Evolutionary conservation across 345 rosid species (phyloP).

Genomic region (Syzygium aromaticum): DNA sequence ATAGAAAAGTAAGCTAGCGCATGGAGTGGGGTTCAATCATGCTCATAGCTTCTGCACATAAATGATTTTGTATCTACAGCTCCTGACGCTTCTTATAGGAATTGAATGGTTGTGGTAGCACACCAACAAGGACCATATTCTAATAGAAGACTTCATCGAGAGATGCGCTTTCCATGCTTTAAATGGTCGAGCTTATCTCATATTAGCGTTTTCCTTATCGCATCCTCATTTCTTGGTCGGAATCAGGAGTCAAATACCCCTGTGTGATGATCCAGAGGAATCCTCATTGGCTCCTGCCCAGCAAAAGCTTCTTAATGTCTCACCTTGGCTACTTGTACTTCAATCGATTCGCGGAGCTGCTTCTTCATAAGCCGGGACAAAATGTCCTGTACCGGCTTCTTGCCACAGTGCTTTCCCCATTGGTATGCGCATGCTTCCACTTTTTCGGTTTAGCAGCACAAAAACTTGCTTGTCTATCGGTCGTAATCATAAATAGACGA

Average conservation of each 20-base stretch:
- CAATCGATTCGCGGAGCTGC: slow-evolving; percentile 22
- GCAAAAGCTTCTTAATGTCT: not conserved
- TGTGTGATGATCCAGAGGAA: slow-evolving; percentile 26
- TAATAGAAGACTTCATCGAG: not conserved
- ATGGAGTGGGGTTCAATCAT: not conserved
- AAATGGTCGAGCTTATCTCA: not conserved
- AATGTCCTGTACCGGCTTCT: slow-evolving; percentile 6
- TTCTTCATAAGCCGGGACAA: slow-evolving; percentile 34
- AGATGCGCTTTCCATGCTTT: not conserved
- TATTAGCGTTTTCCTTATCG: not conserved
- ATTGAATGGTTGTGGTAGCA: not conserved
- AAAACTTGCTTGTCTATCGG: not conserved
- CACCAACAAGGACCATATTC: not conserved
- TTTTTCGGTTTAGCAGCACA: not conserved
- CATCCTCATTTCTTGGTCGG: not conserved
- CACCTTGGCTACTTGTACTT: slow-evolving; percentile 8
- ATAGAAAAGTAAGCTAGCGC: not conserved
- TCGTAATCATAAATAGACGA: not conserved
- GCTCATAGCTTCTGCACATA: not conserved
- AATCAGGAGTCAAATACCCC: slow-evolving; percentile 17
- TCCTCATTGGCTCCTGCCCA: slow-evolving; percentile 17
- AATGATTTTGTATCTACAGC: not conserved
- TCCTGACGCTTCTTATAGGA: not conserved
- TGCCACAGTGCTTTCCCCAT: slow-evolving; percentile 20
- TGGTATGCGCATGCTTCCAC: slow-evolving; percentile 7